phyloP scores from a whole-genome alignment of 176 grass and related monocot genomes.

The Rhipidocladum racemiflorum region DNA sequence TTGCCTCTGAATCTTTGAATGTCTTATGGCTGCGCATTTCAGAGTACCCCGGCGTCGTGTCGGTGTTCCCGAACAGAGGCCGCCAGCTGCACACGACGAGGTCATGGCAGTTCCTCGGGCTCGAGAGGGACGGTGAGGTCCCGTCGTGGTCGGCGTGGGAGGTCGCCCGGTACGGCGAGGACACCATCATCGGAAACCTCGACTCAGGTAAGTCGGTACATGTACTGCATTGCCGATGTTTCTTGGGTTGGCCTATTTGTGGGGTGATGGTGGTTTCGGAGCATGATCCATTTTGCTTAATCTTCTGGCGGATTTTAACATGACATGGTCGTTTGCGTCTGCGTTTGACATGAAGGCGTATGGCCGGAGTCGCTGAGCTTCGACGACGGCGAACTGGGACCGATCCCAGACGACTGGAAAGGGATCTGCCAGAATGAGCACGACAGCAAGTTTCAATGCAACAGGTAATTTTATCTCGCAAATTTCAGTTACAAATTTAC shows the following conservation, averaged over 20 bases:
- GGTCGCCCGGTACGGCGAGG: constrained; percentile 54
- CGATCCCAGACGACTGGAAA: constrained; percentile 60
- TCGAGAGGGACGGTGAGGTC: constrained; percentile 48
- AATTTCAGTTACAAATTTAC: too few species aligned
- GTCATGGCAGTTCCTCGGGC: constrained; percentile 80
- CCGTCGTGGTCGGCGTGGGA: constrained; percentile 56
- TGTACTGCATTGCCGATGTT: too few species aligned
- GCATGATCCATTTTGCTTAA: neutral
- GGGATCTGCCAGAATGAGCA: constrained; percentile 65
- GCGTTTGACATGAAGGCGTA: constrained; percentile 45
- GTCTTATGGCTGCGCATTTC: neutral
- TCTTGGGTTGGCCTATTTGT: too few species aligned
- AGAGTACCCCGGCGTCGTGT: constrained; percentile 60
- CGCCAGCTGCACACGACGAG: constrained; percentile 72
- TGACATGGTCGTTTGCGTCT: too few species aligned
- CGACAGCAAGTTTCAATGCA: constrained; percentile 57
- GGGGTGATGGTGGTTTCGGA: too few species aligned
- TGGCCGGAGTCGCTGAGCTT: constrained; percentile 90
- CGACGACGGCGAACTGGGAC: constrained; percentile 48
- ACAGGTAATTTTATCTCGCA: constrained; percentile 33
- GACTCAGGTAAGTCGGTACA: constrained; percentile 48
- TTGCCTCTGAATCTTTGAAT: neutral
- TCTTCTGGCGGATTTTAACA: neutral
- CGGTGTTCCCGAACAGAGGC: constrained; percentile 64
- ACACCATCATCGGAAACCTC: constrained; percentile 71